Base-by-base conservation (phyloP, 2,329 filamentous ascomycete species). In the Biscogniauxia sp. region DNA sequence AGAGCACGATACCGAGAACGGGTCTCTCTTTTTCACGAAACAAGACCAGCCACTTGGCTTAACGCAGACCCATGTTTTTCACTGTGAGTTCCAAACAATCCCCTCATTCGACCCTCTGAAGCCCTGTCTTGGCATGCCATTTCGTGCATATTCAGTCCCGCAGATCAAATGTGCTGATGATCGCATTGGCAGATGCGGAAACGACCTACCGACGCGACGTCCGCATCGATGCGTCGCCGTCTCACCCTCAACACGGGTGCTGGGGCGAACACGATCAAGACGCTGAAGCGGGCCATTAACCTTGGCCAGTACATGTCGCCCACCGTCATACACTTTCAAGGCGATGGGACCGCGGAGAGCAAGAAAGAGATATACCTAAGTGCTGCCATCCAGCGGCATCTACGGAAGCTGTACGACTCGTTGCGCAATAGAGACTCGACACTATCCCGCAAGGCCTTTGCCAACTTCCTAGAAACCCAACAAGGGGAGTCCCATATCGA, bases 391-490 rank as follows among this genome's bases (percentile, higher is more conserved):
- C 78, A 80, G 63, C 78, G 75, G 28, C 78, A 81, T 56, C 71
- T 88, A 20, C 73, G 77, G 57, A 74, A 73, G 51, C 70, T 85
- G 28, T 88, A 81, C 68, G 72, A 81, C 37, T 70, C 75, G 0
- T 63, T 85, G 37, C 76, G 80, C 53, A 75, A 73, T 5, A 62
- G 70, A 13, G 71, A 74, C 26, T 65, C 61, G 45, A 68, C 62
- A 1, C 65, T 83, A 9, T 69, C 76, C 3, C 71, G 73, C 15
- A 74, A 76, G 7, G 74, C 74, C 32, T 79, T 88, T 57, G 68
- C 72, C 28, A 67, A 68, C 4, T 88, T 87, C 69, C 70, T 88
- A n/a, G 72, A 75, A 41, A 68, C 73, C 1, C 76, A 76, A 1
- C 85, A 88, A 67, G 79, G 79, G 32, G 81, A 84, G 58, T 54